phyloP scores from a whole-genome alignment of 2,329 filamentous ascomycete species.

The Alternaria panax region DNA sequence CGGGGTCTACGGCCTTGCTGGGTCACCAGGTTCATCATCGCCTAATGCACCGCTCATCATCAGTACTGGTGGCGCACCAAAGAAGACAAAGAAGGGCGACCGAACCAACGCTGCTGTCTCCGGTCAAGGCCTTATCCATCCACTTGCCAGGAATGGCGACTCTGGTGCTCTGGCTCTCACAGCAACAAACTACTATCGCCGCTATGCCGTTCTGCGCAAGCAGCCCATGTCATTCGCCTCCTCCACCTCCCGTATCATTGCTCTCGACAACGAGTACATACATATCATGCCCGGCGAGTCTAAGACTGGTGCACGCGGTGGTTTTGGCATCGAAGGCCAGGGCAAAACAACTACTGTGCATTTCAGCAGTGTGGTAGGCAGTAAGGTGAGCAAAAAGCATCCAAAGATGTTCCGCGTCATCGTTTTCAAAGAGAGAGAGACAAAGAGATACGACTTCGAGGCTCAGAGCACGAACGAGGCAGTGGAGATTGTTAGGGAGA shows the following conservation, averaged over 20 bases:
- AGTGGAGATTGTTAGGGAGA: slow-evolving; percentile 77
- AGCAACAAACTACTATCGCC: slow-evolving; percentile 64
- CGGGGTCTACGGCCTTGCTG: slow-evolving; percentile 71
- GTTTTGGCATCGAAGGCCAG: slow-evolving; percentile 47
- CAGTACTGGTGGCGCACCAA: slow-evolving; percentile 57
- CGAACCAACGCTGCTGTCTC: slow-evolving; percentile 57
- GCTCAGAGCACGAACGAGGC: slow-evolving; percentile 75
- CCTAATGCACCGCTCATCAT: slow-evolving; percentile 72
- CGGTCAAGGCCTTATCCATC: slow-evolving; percentile 62
- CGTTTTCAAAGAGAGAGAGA: slow-evolving; percentile 77
- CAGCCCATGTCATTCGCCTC: slow-evolving; percentile 82
- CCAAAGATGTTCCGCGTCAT: slow-evolving; percentile 81
- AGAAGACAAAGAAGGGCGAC: slow-evolving; percentile 63
- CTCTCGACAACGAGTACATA: slow-evolving; percentile 85
- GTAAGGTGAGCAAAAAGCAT: slow-evolving; percentile 80
- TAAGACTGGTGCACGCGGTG: slow-evolving; percentile 58
- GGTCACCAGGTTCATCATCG: slow-evolving; percentile 73
- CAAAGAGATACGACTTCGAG: slow-evolving; percentile 85
- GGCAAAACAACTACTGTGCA: slow-evolving; percentile 81
- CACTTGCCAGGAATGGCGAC: slow-evolving; percentile 68
- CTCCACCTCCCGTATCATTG: slow-evolving; percentile 76
- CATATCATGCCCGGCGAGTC: slow-evolving; percentile 74
- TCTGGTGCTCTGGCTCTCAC: slow-evolving; percentile 47
- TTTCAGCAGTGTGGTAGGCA: slow-evolving; percentile 81
- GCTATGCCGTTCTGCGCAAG: slow-evolving; percentile 81